Conservation (phyloP, 441 rosid genomes). For the Melastoma candidum region DNA sequence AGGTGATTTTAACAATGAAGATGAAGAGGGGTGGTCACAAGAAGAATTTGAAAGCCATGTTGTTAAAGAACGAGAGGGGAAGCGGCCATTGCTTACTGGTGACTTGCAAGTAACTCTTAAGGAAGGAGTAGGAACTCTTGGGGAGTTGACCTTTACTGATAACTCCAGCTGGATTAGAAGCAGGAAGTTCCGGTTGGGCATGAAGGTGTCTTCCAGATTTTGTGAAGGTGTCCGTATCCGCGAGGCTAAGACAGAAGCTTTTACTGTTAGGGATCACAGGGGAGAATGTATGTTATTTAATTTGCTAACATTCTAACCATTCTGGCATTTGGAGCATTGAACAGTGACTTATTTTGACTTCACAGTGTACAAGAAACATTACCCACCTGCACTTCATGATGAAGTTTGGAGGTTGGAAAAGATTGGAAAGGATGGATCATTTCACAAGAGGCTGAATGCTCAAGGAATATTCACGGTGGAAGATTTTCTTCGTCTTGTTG, state of each 20-base stretch:
- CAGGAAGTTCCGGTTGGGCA: slow-evolving; percentile 91
- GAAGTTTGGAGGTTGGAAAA: slow-evolving; percentile 99
- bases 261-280: slow-evolving; percentile 93
- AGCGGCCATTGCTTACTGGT: slow-evolving; percentile 86
- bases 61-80: slow-evolving; percentile 97
- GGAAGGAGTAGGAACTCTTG: slow-evolving; percentile 95
- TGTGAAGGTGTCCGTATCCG: slow-evolving; percentile 71
- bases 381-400: slow-evolving; percentile 83
- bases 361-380: slow-evolving; percentile 98
- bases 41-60: slow-evolving; percentile 94
- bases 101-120: slow-evolving; percentile 81
- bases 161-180: slow-evolving; percentile 99
- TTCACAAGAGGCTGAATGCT: slow-evolving; percentile 71
- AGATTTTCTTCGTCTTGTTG: slow-evolving; percentile 70
- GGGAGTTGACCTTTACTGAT: slow-evolving; percentile 88
- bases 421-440: slow-evolving; percentile 97
- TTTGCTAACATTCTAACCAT: background rate
- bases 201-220: slow-evolving; percentile 63
- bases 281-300: slow-evolving; percentile 66
- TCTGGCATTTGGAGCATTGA: slow-evolving; percentile 2
- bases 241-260: slow-evolving; percentile 98
- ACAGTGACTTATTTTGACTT: slow-evolving; percentile 3
- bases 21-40: slow-evolving; percentile 86
- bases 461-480: slow-evolving; percentile 50
- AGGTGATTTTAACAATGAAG: slow-evolving; percentile 90